Base-by-base conservation (phyloP, 495 filamentous ascomycete species). In the Penicillium roqueforti region DNA sequence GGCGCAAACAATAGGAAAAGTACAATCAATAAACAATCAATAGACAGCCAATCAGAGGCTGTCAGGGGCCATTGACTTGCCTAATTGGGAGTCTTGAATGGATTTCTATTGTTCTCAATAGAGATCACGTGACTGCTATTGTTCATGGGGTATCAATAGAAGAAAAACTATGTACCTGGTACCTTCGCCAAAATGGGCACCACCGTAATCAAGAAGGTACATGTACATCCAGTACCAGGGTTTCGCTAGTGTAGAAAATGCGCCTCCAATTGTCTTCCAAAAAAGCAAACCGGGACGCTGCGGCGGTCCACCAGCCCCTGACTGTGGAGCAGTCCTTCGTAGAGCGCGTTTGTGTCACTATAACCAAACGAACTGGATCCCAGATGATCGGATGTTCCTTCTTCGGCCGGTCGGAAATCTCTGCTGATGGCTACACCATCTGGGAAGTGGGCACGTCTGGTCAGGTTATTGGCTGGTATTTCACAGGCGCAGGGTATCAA, bases 281-380 rank as follows among this genome's bases (percentile, higher is more conserved):
- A 44, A 51, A 52, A 44, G 50, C 50, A 50, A 50, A 50, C 28
- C 34, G 50, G 29, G 18, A 26, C 31, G 8, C 39, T 52, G 40
- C 48, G 55, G 9, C 62, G 57, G 28, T 66, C 65, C 37, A 59
- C 58, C 9, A 63, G 51, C 8, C 57, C 53, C 16, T 64, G 58
- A 16, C 53, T 54, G 25, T 61, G 52, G 11, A 59, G 50, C 39
- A 48, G 59, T 6, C 61, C 60, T 53, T 68, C 62, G 26, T 66
- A 63, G 10, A 58, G 56, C n/a, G 42, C 53, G n/a, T 66, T 62
- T 44, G 52, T 54, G 46, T 62, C 61, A 18, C 58, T 60, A 9
- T 49, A 40, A 19, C 29, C 47, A 37, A 48, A 39, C 16, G 60
- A 39, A 44, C 48, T 56, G 36, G 56, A 53, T 31, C 57, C 54